Percentiles rank a stretch among this genome's conserved stretches.
phyloP scores from a whole-genome alignment of 495 filamentous ascomycete species.

The Annulohypoxylon bovei region DNA sequence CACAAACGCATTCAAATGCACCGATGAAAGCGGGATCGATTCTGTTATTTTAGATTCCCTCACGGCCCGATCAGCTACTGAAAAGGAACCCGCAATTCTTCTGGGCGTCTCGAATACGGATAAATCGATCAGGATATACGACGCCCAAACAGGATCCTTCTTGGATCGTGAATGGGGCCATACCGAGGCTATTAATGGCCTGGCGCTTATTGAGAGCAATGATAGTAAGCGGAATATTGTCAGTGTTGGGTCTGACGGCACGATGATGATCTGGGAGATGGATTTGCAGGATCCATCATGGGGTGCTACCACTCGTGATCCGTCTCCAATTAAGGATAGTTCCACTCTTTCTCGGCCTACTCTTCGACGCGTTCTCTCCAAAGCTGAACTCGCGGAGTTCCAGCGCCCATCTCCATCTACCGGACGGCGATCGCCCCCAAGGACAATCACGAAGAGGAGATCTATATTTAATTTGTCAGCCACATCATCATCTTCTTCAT shows the following conservation, averaged over 20 bases:
- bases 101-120: slow-evolving; percentile 90
- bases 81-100: slow-evolving; percentile 63
- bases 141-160: slow-evolving; percentile 76
- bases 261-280: slow-evolving; percentile 85
- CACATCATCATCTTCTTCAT: slow-evolving; percentile 40
- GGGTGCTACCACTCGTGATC: slow-evolving; percentile 51
- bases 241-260: slow-evolving; percentile 82
- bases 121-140: slow-evolving; percentile 92
- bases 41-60: slow-evolving; percentile 84
- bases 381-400: slow-evolving; percentile 80
- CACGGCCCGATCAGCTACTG: slow-evolving; percentile 60
- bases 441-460: slow-evolving; percentile 59
- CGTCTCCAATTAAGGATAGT: slow-evolving; percentile 62
- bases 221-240: slow-evolving; percentile 66
- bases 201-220: slow-evolving; percentile 73
- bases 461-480: slow-evolving; percentile 52
- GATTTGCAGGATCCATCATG: slow-evolving; percentile 53
- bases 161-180: slow-evolving; percentile 93
- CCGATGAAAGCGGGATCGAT: slow-evolving; percentile 79
- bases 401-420: slow-evolving; percentile 68
- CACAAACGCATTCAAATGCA: slow-evolving; percentile 78
- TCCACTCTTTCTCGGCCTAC: slow-evolving; percentile 68
- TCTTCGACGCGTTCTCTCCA: slow-evolving; percentile 77
- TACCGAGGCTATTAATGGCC: slow-evolving; percentile 87
- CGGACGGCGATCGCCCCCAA: slow-evolving; percentile 71